Conservation (phyloP, 495 filamentous ascomycete species). For the Penicillium taxi region DNA sequence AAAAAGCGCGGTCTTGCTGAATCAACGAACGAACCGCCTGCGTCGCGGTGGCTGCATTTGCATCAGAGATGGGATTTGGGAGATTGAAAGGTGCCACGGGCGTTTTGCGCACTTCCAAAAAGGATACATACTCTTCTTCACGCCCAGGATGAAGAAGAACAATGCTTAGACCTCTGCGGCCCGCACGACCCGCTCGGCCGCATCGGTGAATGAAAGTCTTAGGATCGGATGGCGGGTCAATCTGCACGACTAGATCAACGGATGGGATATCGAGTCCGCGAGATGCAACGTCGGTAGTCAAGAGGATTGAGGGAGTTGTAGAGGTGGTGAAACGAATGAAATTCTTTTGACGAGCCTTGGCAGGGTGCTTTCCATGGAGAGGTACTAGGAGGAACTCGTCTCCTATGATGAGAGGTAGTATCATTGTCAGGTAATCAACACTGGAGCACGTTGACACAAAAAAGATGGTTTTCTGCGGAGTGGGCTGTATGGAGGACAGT, state of each 20-base stretch:
- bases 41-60: slow-evolving; percentile 46
- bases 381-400: slow-evolving; percentile 59
- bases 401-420: slow-evolving; percentile 59
- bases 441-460: slow-evolving; percentile 91
- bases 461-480: slow-evolving; percentile 76
- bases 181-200: slow-evolving; percentile 85
- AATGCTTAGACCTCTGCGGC: slow-evolving; percentile 75
- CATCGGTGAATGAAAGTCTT: slow-evolving; percentile 94
- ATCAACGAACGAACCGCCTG: slow-evolving; percentile 54
- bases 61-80: slow-evolving; percentile 45
- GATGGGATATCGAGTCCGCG: slow-evolving; percentile 90
- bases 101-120: slow-evolving; percentile 83
- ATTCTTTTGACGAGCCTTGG: slow-evolving; percentile 72
- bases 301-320: slow-evolving; percentile 60
- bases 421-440: slow-evolving; percentile 84
- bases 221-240: slow-evolving; percentile 86
- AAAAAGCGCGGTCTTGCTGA: slow-evolving; percentile 65
- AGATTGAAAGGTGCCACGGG: slow-evolving; percentile 59
- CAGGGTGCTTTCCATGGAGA: slow-evolving; percentile 81
- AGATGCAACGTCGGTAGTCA: slow-evolving; percentile 81
- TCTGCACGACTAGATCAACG: slow-evolving; percentile 87
- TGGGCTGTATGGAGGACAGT: slow-evolving; percentile 57
- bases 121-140: slow-evolving; percentile 84
- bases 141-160: slow-evolving; percentile 73
- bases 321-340: slow-evolving; percentile 68